These are phyloP conservation scores for Aspergillus cristatus DNA, from an alignment of 495 filamentous ascomycete species.

Conservation along the genomic window DNA sequence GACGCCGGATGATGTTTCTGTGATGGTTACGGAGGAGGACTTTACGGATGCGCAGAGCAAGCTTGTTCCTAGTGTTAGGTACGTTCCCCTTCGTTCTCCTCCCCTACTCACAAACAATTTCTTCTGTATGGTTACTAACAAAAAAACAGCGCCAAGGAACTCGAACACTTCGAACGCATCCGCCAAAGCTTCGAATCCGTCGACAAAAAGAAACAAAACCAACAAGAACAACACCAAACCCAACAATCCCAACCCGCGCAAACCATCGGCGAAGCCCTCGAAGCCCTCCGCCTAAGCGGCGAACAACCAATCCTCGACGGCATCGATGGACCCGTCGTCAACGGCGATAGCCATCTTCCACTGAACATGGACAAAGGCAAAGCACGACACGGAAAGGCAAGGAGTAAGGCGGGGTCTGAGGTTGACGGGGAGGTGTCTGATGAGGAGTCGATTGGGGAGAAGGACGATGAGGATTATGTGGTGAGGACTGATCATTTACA, in stretches of 20 bases:
- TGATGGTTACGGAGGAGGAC: conserved; percentile 81
- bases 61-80: conserved; percentile 82
- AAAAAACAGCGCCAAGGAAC: conserved; percentile 66
- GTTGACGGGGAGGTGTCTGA: conserved; percentile 17
- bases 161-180: conserved; percentile 84
- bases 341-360: conserved; percentile 19
- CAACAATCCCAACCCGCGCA: conserved; percentile 10
- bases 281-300: conserved; percentile 23
- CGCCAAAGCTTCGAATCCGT: conserved; percentile 66
- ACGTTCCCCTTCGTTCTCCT: conserved; percentile 11
- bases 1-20: conserved; percentile 67
- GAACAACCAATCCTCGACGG: conserved; percentile 5
- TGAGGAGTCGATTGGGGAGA: conserved; percentile 34
- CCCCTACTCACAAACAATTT: too few species aligned
- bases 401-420: conserved; percentile 28
- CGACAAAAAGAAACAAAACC: conserved; percentile 27
- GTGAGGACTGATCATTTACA: conserved; percentile 37
- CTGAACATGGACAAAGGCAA: conserved; percentile 21
- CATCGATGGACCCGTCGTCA: conserved; percentile 18
- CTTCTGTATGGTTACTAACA: too few species aligned
- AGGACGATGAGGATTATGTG: conserved; percentile 43
- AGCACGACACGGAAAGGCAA: conserved; percentile 28
- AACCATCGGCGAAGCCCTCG: conserved; percentile 31
- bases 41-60: conserved; percentile 73
- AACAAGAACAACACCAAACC: too few species aligned